A percentile compares a stretch with the other conserved stretches of the same genome.
Conservation (phyloP, 805 yeast genomes). For the Dipodascus geniculatus region DNA sequence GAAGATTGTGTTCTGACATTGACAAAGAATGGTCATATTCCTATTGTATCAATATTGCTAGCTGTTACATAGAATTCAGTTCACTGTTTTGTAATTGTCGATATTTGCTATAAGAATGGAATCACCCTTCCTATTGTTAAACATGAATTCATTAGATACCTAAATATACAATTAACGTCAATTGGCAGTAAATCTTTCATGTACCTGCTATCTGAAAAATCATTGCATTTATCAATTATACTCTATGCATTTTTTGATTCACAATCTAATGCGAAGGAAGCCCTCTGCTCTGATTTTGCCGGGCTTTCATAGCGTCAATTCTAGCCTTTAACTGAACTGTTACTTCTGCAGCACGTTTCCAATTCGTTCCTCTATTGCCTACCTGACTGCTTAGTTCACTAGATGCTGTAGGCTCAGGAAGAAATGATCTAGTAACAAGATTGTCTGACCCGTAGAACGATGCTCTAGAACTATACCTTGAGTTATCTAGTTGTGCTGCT, state of each 20-base stretch:
- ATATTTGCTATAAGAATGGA: no score
- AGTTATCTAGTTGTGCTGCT: background rate
- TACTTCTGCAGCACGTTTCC: conserved; percentile 86
- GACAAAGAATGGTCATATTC: no score
- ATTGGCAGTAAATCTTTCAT: no score
- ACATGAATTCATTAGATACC: no score
- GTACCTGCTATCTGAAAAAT: no score
- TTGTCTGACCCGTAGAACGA: background rate
- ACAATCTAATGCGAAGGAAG: conserved; percentile 2
- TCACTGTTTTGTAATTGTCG: no score
- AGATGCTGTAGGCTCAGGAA: background rate
- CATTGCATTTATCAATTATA: no score
- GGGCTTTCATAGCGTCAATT: conserved; percentile 78
- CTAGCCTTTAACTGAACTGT: conserved; percentile 77
- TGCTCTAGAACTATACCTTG: background rate
- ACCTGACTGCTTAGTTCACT: background rate
- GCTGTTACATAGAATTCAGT: no score
- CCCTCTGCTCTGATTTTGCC: conserved; percentile 6
- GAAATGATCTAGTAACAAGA: background rate
- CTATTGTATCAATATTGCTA: no score
- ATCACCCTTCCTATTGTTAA: no score
- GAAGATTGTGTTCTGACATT: no score
- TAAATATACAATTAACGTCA: no score
- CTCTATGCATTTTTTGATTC: conserved; percentile 1
- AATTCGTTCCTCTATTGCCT: conserved; percentile 32